Conservation (phyloP, 371 early-diverging fungal species). For the Mucor sp. region DNA sequence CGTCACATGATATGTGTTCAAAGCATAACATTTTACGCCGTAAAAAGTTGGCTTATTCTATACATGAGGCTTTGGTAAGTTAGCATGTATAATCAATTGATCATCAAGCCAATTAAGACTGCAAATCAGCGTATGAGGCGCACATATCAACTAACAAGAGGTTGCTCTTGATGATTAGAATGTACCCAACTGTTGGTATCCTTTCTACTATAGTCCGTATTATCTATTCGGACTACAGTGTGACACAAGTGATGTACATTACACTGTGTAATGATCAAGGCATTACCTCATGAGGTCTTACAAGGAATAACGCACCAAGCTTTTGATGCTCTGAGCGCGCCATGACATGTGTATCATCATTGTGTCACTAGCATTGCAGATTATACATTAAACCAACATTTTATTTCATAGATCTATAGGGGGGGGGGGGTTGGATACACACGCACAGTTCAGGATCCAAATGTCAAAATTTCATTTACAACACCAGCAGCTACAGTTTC, state of each 20-base stretch:
- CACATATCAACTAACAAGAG: too few species aligned
- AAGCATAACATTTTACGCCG: not conserved
- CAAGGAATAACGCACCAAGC: not conserved
- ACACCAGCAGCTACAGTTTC: conserved; percentile 94
- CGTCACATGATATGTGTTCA: conserved; percentile 15
- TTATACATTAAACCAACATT: not conserved
- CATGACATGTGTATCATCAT: not conserved
- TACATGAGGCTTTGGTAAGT: not conserved
- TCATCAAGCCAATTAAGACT: not conserved
- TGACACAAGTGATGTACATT: not conserved
- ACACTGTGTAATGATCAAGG: not conserved
- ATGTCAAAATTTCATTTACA: conserved; percentile 61
- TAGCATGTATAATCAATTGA: not conserved
- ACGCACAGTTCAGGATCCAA: conserved; percentile 38
- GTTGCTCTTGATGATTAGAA: not conserved
- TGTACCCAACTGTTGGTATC: not conserved
- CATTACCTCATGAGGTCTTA: conserved; percentile 2
- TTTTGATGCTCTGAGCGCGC: not conserved
- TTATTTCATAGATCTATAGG: not conserved
- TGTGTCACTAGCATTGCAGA: not conserved
- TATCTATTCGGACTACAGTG: not conserved
- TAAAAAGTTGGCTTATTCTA: not conserved
- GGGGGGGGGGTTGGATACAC: not conserved
- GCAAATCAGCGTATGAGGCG: not conserved
- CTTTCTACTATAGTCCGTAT: too few species aligned